Evolutionary conservation across 352 stramenopile genomes (phyloP).

Genomic region (Globisporangium megalacanthum): DNA sequence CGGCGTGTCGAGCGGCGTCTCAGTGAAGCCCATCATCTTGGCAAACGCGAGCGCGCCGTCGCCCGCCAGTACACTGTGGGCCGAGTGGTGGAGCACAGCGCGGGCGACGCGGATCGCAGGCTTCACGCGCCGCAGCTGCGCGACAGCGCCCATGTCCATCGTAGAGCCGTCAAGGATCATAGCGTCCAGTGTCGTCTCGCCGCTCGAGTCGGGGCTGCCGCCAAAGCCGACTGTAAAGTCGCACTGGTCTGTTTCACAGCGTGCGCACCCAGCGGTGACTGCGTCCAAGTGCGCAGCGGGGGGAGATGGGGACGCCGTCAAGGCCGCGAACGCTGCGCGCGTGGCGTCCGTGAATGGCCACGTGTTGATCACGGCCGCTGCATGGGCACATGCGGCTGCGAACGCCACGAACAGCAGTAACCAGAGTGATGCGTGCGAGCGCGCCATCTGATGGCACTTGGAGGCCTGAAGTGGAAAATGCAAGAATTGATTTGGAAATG

Average conservation of each 20-base stretch:
- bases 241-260: conserved; percentile 82
- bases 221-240: conserved; percentile 88
- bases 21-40: conserved; percentile 89
- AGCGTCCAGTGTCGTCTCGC: conserved; percentile 87
- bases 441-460: background rate
- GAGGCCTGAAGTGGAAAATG: background rate
- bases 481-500: background rate
- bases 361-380: conserved; percentile 75
- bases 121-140: conserved; percentile 74
- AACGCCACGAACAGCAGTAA: background rate
- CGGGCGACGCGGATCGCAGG: conserved; percentile 78
- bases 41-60: conserved; percentile 84
- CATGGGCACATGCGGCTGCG: background rate
- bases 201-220: conserved; percentile 78
- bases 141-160: conserved; percentile 85
- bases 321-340: conserved; percentile 45
- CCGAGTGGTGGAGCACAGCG: conserved; percentile 85
- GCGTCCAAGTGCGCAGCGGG: conserved; percentile 39
- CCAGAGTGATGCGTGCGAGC: background rate
- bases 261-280: conserved; percentile 64
- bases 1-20: conserved; percentile 61
- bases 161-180: conserved; percentile 88
- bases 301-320: conserved; percentile 14
- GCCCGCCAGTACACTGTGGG: conserved; percentile 83
- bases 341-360: conserved; percentile 80